Evolutionary conservation across 345 rosid species (phyloP), one percentile per base, ranked within the genome.

Genomic region (Toxicodendron radicans): DNA sequence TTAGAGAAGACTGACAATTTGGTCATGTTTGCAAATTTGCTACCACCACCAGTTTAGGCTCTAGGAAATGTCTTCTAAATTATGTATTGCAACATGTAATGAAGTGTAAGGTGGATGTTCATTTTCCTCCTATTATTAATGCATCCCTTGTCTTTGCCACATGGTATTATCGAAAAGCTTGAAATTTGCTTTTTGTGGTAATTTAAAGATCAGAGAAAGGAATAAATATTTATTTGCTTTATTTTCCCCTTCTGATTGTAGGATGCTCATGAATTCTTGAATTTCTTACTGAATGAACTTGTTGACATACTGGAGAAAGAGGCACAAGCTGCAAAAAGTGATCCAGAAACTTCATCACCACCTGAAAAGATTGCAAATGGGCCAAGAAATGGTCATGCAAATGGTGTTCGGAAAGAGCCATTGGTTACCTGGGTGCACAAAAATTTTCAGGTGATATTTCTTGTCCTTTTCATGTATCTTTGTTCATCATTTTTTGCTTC

Each of bases 261-360:
- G 99, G 99, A 96, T 85, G 99, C n/a, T 62, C 99, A 96, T 81
- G 99, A 96, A 72, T 93, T n/a, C n/a, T 83, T 96, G 85, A 96
- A 93, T 80, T 96, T 92, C 83, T 84, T 96, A 81, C 94, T 96
- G 53, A 96, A 96, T 85, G 99, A 96, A 85, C 97, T 93, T 79
- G 99, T 93, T 93, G 99, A 96, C 82, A 93, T 89, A 70, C 79
- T 96, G 82, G 99, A 96, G 92, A 96, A 96, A 81, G 99, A 96
- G 85, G 91, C 91, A 38, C 88, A 88, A 79, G 88, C 97, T 73
- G 73, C 86, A 75, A 96, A 92, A 86, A 81, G 74, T 74, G 94
- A 88, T 66, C 87, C 79, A 62, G 99, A 96, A 84, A 80, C 87
- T 27, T 85, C 92, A 65, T 89, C 92, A 2, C 86, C 97, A 49